Conservation (phyloP, 176 grass and related monocot species). For the Dendrocalamus sinicus region DNA sequence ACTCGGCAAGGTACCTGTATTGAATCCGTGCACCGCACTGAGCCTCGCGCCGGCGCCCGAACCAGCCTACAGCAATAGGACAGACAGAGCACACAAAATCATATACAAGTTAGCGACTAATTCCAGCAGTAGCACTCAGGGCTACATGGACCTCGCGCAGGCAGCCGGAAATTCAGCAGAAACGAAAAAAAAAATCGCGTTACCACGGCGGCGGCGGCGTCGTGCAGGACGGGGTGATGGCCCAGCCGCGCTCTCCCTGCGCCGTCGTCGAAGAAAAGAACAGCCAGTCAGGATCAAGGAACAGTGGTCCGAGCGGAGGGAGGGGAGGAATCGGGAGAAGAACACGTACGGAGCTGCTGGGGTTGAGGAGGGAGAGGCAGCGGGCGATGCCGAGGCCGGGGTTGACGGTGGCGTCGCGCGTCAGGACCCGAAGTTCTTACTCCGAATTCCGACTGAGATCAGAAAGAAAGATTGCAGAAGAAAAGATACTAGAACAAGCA, state of each 20-base stretch:
- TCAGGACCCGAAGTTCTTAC: no score
- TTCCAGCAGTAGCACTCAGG: background rate
- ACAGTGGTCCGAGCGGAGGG: background rate
- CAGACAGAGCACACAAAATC: background rate
- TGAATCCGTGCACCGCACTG: slow-evolving; percentile 86
- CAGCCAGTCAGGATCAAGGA: background rate
- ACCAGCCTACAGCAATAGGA: slow-evolving; percentile 62
- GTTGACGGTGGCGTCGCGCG: slow-evolving; percentile 77
- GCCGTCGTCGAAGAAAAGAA: background rate
- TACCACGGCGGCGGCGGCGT: slow-evolving; percentile 86
- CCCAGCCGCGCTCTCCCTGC: slow-evolving; percentile 76
- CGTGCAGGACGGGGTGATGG: slow-evolving; percentile 62
- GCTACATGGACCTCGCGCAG: no score
- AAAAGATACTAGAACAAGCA: no score
- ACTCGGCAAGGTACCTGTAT: slow-evolving; percentile 55
- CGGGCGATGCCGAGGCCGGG: slow-evolving; percentile 81
- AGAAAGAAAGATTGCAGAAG: no score
- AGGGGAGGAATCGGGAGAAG: background rate
- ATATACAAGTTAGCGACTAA: background rate
- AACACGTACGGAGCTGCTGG: slow-evolving; percentile 43
- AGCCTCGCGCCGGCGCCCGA: slow-evolving; percentile 79
- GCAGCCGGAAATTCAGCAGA: no score
- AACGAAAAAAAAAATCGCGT: slow-evolving; percentile 11
- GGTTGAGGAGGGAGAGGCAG: slow-evolving; percentile 89
- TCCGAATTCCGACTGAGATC: no score